phyloP scores from a whole-genome alignment of 2,329 filamentous ascomycete genomes.

The Elsinoe perseae region DNA sequence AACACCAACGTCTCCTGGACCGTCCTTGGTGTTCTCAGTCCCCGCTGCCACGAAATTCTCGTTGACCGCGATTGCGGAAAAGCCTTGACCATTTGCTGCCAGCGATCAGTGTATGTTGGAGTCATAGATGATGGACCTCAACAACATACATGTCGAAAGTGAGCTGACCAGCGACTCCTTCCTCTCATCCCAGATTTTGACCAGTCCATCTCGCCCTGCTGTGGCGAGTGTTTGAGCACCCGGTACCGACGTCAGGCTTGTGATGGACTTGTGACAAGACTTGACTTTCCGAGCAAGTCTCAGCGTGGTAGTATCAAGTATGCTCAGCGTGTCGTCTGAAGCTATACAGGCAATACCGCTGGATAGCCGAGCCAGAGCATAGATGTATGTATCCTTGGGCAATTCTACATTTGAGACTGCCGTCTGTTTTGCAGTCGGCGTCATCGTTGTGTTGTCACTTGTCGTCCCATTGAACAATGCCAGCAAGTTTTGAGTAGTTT shows the following conservation, averaged over 20 bases:
- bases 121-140: neutral
- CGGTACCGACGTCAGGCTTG: constrained; percentile 47
- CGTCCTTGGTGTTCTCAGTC: constrained; percentile 49
- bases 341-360: constrained; percentile 52
- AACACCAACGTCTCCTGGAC: constrained; percentile 33
- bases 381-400: constrained; percentile 43
- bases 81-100: constrained; percentile 43
- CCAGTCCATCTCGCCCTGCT: constrained; percentile 61
- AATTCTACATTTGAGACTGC: constrained; percentile 14
- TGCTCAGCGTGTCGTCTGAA: constrained; percentile 61
- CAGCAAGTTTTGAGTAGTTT: no score
- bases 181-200: constrained; percentile 60
- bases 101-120: neutral
- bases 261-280: constrained; percentile 54
- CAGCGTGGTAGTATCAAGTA: constrained; percentile 55
- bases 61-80: constrained; percentile 59
- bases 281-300: constrained; percentile 41
- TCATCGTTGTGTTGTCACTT: neutral
- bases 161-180: constrained; percentile 28
- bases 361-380: constrained; percentile 44
- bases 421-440: neutral
- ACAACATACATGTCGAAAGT: neutral
- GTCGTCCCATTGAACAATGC: no score
- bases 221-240: constrained; percentile 53
- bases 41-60: constrained; percentile 60